Evolutionary conservation across 768 basidiomycete species (phyloP).

Genomic region (Clitopilus passeckerianus): DNA sequence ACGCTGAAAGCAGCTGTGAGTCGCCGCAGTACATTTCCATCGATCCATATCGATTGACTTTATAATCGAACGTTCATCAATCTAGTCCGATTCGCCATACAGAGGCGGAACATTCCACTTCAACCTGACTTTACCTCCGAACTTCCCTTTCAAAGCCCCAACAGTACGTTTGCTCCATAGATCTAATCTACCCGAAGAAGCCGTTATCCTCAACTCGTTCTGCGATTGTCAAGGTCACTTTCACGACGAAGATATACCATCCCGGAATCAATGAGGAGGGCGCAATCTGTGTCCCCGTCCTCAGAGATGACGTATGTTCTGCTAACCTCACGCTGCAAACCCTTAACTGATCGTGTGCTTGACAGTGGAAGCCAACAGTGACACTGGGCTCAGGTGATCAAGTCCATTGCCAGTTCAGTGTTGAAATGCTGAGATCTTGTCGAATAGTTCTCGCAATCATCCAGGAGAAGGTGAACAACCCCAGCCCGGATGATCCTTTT

Average conservation of each 20-base stretch:
- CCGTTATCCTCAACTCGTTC: neutral
- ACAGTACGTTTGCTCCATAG: conserved; percentile 36
- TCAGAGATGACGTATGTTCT: conserved; percentile 71
- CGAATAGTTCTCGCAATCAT: conserved; percentile 66
- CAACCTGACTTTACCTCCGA: conserved; percentile 64
- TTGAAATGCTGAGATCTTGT: neutral
- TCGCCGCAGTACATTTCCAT: conserved; percentile 1
- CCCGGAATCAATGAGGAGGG: conserved; percentile 91
- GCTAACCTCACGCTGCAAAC: neutral
- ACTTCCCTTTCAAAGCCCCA: conserved; percentile 87
- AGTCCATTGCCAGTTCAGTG: neutral
- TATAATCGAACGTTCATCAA: neutral
- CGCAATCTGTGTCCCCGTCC: conserved; percentile 76
- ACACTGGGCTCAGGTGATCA: conserved; percentile 62
- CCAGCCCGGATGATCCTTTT: conserved; percentile 84
- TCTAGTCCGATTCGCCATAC: conserved; percentile 75
- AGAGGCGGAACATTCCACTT: conserved; percentile 79
- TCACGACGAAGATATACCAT: conserved; percentile 85
- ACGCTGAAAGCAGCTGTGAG: conserved; percentile 69
- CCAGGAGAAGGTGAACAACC: conserved; percentile 85
- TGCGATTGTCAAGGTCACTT: conserved; percentile 55
- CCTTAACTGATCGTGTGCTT: conserved; percentile 3
- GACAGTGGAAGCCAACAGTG: conserved; percentile 83
- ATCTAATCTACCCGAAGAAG: conserved; percentile 7
- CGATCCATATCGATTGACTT: neutral